A percentile compares a stretch with the other conserved stretches of the same genome.
Evolutionary conservation across 164 flowering plant species (phyloP).

Genomic region (Vitis riparia): DNA sequence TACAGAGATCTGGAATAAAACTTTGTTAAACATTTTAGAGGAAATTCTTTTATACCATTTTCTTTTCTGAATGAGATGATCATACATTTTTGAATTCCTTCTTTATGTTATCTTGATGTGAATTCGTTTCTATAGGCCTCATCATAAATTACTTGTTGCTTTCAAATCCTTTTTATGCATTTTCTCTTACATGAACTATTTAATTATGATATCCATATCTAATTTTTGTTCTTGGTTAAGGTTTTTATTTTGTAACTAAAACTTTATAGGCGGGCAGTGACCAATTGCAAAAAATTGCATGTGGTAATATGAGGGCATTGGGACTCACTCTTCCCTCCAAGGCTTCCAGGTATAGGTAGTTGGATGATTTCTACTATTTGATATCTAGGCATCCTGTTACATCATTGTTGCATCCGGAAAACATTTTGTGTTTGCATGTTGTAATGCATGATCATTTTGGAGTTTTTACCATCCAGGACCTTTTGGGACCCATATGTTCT

Average conservation of each 20-base stretch:
- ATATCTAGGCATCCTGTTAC: not conserved
- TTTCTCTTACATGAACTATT: not conserved
- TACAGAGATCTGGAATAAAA: conserved; percentile 41
- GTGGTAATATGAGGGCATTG: not conserved
- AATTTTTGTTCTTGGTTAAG: not conserved
- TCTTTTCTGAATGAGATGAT: conserved; percentile 1
- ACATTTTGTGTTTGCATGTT: too few relatives aligned
- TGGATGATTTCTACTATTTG: not conserved
- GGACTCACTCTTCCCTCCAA: not conserved
- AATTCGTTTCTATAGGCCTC: not conserved
- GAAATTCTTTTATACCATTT: conserved; percentile 6
- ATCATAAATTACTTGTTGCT: not conserved
- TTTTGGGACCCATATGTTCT: too few relatives aligned
- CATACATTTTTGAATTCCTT: not conserved
- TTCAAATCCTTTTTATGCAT: not conserved
- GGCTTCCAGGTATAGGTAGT: not conserved
- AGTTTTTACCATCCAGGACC: too few relatives aligned
- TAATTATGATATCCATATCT: not conserved
- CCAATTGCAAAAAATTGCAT: not conserved
- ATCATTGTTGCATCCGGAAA: too few relatives aligned
- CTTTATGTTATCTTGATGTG: not conserved
- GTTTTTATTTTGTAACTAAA: not conserved
- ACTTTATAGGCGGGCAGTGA: not conserved
- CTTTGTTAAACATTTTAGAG: conserved; percentile 18
- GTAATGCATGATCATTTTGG: too few relatives aligned